These are phyloP conservation scores for Pascua guehoae DNA, from an alignment of 1,284 basidiomycete species.

Conservation along the genomic window DNA sequence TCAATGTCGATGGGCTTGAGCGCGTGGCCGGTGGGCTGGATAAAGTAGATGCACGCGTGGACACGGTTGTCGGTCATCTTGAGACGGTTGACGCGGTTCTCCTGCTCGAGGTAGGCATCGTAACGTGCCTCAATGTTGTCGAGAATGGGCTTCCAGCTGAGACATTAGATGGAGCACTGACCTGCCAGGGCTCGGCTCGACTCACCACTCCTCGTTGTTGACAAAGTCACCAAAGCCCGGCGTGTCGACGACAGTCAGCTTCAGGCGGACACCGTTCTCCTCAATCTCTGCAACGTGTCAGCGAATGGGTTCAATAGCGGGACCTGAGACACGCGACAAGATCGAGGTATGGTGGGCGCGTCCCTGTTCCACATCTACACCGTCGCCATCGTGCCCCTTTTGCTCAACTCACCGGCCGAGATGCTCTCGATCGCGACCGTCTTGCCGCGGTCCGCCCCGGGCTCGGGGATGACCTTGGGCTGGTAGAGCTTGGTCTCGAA, in stretches of 20 bases:
- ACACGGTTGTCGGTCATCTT: conserved; percentile 53
- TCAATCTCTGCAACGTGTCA: conserved; percentile 72
- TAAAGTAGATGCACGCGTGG: conserved; percentile 84
- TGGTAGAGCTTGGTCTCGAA: conserved; percentile 93
- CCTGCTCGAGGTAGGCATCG: conserved; percentile 93
- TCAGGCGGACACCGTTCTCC: conserved; percentile 90
- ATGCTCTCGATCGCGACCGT: conserved; percentile 96
- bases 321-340: neutral
- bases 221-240: conserved; percentile 96
- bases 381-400: neutral
- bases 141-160: conserved; percentile 92
- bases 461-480: conserved; percentile 74
- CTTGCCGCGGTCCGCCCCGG: conserved; percentile 78
- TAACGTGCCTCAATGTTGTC: conserved; percentile 96
- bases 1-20: conserved; percentile 95
- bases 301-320: conserved; percentile 20
- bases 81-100: conserved; percentile 84
- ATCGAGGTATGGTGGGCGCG: neutral
- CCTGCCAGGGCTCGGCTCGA: conserved; percentile 4
- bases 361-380: neutral
- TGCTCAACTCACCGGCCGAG: conserved; percentile 70
- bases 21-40: conserved; percentile 94
- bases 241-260: conserved; percentile 95
- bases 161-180: neutral
- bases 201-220: conserved; percentile 91